Evolutionary conservation across 1,284 basidiomycete genomes (phyloP).

Genomic region (Sanghuangporus baumii): DNA sequence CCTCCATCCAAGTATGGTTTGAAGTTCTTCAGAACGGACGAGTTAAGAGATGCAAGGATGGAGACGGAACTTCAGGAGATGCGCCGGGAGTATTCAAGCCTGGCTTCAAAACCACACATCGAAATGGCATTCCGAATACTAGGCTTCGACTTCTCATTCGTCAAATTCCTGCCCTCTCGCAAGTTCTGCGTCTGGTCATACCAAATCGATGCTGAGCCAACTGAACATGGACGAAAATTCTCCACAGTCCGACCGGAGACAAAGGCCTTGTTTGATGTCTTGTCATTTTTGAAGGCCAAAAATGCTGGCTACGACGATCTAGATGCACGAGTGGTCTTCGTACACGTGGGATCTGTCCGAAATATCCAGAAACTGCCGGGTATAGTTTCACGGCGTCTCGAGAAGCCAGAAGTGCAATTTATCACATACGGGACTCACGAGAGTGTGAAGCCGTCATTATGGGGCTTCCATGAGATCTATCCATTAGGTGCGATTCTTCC

Average conservation of each 20-base stretch:
- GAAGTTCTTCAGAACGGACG: neutral
- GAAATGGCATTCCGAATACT: conserved; percentile 41
- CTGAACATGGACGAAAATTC: conserved; percentile 29
- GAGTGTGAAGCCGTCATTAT: conserved; percentile 39
- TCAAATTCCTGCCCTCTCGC: conserved; percentile 35
- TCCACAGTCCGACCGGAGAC: conserved; percentile 38
- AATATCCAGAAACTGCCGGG: conserved; percentile 41
- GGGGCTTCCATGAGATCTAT: conserved; percentile 59
- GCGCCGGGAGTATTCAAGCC: conserved; percentile 1
- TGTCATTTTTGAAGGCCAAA: conserved; percentile 37
- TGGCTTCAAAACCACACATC: conserved; percentile 26
- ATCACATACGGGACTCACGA: conserved; percentile 61
- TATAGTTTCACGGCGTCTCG: conserved; percentile 40
- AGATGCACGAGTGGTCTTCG: conserved; percentile 49
- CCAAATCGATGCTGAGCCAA: conserved; percentile 24
- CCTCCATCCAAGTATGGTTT: conserved; percentile 17
- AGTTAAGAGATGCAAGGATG: neutral
- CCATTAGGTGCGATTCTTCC: conserved; percentile 44
- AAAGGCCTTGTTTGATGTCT: conserved; percentile 35
- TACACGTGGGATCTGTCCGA: conserved; percentile 54
- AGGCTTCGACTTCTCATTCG: conserved; percentile 37
- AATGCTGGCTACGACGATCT: conserved; percentile 31
- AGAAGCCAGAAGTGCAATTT: conserved; percentile 44
- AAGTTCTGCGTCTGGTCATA: conserved; percentile 33
- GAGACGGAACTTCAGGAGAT: conserved; percentile 4